Percentiles rank a stretch among this genome's conserved stretches.
Conservation (phyloP, 2,329 filamentous ascomycete species). For the Colletotrichum brevisporum region DNA sequence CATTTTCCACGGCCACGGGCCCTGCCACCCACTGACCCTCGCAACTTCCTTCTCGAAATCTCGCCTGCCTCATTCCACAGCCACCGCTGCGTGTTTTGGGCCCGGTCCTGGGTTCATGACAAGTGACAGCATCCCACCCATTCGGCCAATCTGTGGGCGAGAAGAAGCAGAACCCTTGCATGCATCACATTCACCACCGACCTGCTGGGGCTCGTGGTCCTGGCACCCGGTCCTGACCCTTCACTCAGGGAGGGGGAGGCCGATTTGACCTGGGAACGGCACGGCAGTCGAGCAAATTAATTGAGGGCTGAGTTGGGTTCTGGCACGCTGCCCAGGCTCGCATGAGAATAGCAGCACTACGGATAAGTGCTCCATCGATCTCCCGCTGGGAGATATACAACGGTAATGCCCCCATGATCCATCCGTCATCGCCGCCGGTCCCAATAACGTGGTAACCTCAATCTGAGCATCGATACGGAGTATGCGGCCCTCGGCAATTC, state of each 20-base stretch:
- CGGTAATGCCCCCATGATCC: not conserved
- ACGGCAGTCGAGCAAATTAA: conserved; percentile 9
- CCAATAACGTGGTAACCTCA: conserved; percentile 29
- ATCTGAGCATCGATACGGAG: conserved; percentile 1
- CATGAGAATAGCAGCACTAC: not conserved
- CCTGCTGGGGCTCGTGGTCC: conserved; percentile 6
- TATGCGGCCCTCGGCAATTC: conserved; percentile 20
- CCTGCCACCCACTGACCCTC: conserved; percentile 12
- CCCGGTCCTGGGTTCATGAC: conserved; percentile 35
- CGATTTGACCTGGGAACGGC: conserved; percentile 18
- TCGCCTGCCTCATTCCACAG: conserved; percentile 25
- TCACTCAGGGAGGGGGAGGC: conserved; percentile 16
- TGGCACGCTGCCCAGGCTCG: conserved; percentile 8
- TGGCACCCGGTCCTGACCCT: conserved; percentile 13
- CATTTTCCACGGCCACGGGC: conserved; percentile 28
- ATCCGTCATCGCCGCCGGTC: conserved; percentile 3
- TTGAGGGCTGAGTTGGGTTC: conserved; percentile 3
- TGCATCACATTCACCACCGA: not conserved
- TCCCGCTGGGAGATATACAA: conserved; percentile 10
- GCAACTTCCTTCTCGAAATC: conserved; percentile 33
- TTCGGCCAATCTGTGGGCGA: conserved; percentile 3
- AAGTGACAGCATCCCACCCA: conserved; percentile 37
- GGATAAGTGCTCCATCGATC: conserved; percentile 1
- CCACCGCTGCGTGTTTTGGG: conserved; percentile 23
- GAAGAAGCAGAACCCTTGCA: not conserved